Conservation (phyloP, 1,139 yeast species). For the Scheffersomyces illinoinensis region DNA sequence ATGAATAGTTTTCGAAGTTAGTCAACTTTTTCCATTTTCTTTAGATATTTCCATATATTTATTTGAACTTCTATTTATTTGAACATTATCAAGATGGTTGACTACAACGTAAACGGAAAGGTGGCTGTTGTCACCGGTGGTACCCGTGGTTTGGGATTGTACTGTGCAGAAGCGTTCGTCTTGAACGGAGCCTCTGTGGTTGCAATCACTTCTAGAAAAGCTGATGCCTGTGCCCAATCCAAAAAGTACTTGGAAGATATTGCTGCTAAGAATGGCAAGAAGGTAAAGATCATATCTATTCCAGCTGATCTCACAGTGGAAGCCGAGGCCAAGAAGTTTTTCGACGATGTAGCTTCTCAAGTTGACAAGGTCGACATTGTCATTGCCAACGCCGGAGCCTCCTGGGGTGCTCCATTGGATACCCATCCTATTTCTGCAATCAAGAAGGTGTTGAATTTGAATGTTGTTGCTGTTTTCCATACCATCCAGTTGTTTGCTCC, state of each 20-base stretch:
- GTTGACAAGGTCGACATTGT: slow-evolving; percentile 59
- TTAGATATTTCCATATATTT: too few relatives aligned
- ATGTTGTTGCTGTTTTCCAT: slow-evolving; percentile 70
- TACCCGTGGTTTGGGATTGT: slow-evolving; percentile 71
- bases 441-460: slow-evolving; percentile 64
- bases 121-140: slow-evolving; percentile 80
- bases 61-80: not conserved
- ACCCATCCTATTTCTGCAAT: slow-evolving; percentile 64
- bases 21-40: not conserved
- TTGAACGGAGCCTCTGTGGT: slow-evolving; percentile 64
- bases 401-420: slow-evolving; percentile 73
- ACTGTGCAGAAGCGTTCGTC: slow-evolving; percentile 67
- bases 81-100: slow-evolving; percentile 32
- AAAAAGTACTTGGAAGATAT: slow-evolving; percentile 50
- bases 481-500: slow-evolving; percentile 66
- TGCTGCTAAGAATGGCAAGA: slow-evolving; percentile 41
- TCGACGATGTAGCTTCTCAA: slow-evolving; percentile 39
- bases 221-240: slow-evolving; percentile 63
- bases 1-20: not conserved
- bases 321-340: slow-evolving; percentile 50
- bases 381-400: slow-evolving; percentile 79
- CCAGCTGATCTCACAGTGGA: slow-evolving; percentile 63
- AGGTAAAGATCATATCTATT: slow-evolving; percentile 50
- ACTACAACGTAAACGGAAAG: slow-evolving; percentile 59
- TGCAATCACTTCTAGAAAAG: slow-evolving; percentile 68